Evolutionary conservation across 208 protist genomes (phyloP), one percentile per base, ranked within the genome.

Genomic region (Leishmania braziliensis): DNA sequence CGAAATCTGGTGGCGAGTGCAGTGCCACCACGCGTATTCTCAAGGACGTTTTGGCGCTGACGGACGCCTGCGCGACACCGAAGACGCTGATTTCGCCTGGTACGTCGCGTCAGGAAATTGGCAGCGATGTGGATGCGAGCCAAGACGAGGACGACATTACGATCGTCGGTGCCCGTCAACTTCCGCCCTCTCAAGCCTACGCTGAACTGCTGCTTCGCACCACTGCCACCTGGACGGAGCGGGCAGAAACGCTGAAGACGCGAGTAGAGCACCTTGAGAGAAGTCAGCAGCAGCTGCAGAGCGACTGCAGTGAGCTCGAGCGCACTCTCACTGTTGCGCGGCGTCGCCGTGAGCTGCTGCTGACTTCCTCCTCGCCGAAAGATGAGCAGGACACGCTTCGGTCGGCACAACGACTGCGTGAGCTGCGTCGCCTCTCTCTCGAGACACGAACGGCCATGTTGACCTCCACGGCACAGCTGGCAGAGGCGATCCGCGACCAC

Each of bases 271-370:
- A 90, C 51, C 88, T 95, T 6, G 65, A 83, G 16, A 77, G 39
- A 58, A 92, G 84, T 56, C 72, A 82, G 70, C 84, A 89, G 81
- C 82, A 89, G 75, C 84, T 97, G 43, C 86, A 92, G 71, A 87
- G 89, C n/a, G 91, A 95, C 81, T 90, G 89, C 70, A 65, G 65
- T 12, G 85, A 88, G 66, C 82, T 97, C 9, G 82, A 90, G 76
- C 51, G 69, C 48, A 88, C 86, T 5, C 75, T 90, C 20, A 50
- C 39, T 29, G 83, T 82, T 23, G 86, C 89, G 9, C 83, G 84
- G 26, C 80, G 86, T 16, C 88, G 93, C 6, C 81, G 83, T 50
- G 88, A 90, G 9, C 65, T 93, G 9, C 53, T 97, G 76, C 65
- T 82, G 71, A 79, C 65, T 36, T 10, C 79, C 2, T 78, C 82